Evolutionary conservation across 169 alveolate genomes (phyloP).

Genomic region (Besnoitia besnoiti): DNA sequence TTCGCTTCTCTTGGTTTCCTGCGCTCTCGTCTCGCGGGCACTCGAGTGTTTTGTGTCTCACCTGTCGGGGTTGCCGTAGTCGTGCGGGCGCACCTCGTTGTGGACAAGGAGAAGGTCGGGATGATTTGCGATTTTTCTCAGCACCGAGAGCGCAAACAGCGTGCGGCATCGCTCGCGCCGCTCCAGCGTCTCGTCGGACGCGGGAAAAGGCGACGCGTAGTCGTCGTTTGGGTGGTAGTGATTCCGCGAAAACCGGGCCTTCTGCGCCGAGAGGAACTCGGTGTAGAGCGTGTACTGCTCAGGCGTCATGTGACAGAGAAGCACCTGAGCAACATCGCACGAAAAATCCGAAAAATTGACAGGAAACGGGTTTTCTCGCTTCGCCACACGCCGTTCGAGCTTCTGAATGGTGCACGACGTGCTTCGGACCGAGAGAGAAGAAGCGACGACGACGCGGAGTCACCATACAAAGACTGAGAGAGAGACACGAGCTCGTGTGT

Average conservation of each 20-base stretch:
- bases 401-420: background rate
- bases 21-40: background rate
- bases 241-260: slow-evolving; percentile 25
- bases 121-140: slow-evolving; percentile 80
- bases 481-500: background rate
- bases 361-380: too few species aligned
- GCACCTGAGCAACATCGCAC: too few species aligned
- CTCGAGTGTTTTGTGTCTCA: background rate
- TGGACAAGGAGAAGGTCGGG: slow-evolving; percentile 77
- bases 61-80: slow-evolving; percentile 59
- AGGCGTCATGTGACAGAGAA: slow-evolving; percentile 76
- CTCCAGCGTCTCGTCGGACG: slow-evolving; percentile 8
- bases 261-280: slow-evolving; percentile 65
- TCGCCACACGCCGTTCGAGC: too few species aligned
- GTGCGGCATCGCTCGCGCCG: slow-evolving; percentile 20
- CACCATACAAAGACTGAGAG: background rate
- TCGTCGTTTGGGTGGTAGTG: background rate
- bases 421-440: background rate
- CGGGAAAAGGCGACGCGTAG: background rate
- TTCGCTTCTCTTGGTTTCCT: too few species aligned
- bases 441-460: background rate
- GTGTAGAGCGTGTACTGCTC: slow-evolving; percentile 79
- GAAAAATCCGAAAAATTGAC: too few species aligned
- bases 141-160: slow-evolving; percentile 67
- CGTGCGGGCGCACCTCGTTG: slow-evolving; percentile 19